Evolutionary conservation across 1,139 yeast species (phyloP), one percentile per base, ranked within the genome.

Genomic region (Kodamaea ohmeri): DNA sequence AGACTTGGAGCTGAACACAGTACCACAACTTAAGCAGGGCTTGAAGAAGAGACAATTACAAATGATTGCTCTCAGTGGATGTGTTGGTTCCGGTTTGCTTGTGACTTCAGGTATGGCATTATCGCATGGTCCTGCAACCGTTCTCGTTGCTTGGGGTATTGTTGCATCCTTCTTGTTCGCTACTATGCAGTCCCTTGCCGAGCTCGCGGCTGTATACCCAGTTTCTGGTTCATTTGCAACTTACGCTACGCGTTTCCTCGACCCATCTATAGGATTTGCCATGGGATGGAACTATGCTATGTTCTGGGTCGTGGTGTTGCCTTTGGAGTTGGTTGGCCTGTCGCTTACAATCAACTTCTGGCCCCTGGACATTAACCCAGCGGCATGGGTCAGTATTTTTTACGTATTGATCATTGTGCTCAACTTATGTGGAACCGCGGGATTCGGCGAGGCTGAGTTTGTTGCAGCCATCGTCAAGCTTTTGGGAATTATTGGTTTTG

Each of bases 191-290:
- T 75, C 83, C 32, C 63, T 83, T 41, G 85, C 87, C 37, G 90
- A 83, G 55, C 59, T 83, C 49, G 79, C 83, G 25, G 78, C 83
- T 26, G 68, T 78, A 12, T 79, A 73, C 58, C 89, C 90, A 8
- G 78, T 80, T 26, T 70, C 80, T 20, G 89, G 89, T 50, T 81
- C 86, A n/a, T 82, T 83, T 57, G 76, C 79, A 44, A 78, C 80
- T 29, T 80, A 77, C 55, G 74, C 82, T 47, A 72, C 83, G 3
- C 67, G 84, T 46, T 83, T 83, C 48, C 68, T 82, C 25, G 82
- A 80, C 51, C 80, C 83, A 2, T 73, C 87, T 8, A 78, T 84
- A 77, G 89, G 88, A 30, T 86, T 86, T 58, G 81, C 86, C 27
- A 75, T 78, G 66, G 87, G 83, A 34, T 76, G 81, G 76, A 81